Percentiles rank a stretch among this genome's conserved stretches.
phyloP scores from a whole-genome alignment of 495 filamentous ascomycete genomes.

The Chaetomium cochliodes region DNA sequence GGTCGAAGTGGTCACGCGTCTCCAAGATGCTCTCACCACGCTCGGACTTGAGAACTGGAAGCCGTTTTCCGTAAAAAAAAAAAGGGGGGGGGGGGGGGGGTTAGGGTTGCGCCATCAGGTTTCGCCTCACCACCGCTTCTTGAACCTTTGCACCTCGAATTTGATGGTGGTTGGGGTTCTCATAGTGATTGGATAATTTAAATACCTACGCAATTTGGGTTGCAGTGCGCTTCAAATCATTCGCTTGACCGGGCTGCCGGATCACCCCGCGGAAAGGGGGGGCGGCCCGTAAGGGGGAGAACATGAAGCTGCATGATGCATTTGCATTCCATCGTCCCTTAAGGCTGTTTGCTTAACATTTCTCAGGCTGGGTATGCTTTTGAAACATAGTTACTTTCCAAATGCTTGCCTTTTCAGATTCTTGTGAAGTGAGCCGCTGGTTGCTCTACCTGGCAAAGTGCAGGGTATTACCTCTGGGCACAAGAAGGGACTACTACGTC shows the following conservation, averaged over 20 bases:
- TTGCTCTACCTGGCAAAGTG: no score
- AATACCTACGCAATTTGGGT: background rate
- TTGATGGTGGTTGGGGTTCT: background rate
- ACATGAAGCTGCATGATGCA: background rate
- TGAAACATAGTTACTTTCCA: no score
- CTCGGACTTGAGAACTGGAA: constrained; percentile 9
- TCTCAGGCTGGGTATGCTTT: no score
- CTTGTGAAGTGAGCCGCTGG: no score
- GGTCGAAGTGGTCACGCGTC: constrained; percentile 4
- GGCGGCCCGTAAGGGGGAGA: background rate
- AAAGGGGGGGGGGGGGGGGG: background rate
- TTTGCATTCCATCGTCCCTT: background rate
- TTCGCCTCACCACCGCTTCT: no score
- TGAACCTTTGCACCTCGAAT: background rate
- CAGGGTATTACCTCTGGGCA: no score
- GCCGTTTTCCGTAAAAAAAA: constrained; percentile 18
- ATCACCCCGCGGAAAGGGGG: background rate
- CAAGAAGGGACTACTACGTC: no score
- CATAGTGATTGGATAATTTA: background rate
- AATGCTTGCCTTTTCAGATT: no score
- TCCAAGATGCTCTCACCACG: background rate
- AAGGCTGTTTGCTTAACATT: no score
- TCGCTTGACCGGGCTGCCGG: background rate
- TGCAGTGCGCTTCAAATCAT: no score
- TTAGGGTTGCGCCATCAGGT: background rate